Evolutionary conservation across 441 rosid species (phyloP).

Genomic region (Sinapis alba): DNA sequence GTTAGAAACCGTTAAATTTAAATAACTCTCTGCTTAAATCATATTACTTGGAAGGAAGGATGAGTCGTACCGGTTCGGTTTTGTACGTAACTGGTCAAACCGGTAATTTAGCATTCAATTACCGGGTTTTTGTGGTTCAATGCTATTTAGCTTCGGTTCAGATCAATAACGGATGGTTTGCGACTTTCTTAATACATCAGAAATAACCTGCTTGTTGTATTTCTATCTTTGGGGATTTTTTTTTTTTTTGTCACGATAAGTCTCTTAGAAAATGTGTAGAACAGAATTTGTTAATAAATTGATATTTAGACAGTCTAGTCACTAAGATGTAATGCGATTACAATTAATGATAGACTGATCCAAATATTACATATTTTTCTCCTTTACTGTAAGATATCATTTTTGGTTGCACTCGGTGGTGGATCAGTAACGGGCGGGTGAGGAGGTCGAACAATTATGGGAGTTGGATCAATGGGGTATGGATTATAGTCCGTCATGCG

Average conservation of each 20-base stretch:
- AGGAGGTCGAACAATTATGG: neutral
- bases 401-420: neutral
- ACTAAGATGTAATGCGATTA: neutral
- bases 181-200: neutral
- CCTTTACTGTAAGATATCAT: neutral
- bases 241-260: neutral
- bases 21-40: neutral
- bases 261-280: no score
- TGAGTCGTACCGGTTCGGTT: neutral
- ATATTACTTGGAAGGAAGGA: neutral
- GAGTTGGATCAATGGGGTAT: neutral
- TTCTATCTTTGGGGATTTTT: neutral
- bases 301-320: neutral
- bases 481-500: neutral
- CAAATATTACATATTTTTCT: neutral
- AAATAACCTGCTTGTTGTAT: no score
- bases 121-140: neutral
- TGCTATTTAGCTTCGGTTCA: neutral
- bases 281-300: neutral
- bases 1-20: neutral
- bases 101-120: neutral
- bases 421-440: neutral
- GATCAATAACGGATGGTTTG: neutral
- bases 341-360: neutral
- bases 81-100: neutral